Percentiles rank a stretch among this genome's conserved stretches.
phyloP scores from a whole-genome alignment of 2,329 filamentous ascomycete species.

The Neofusicoccum sp. region DNA sequence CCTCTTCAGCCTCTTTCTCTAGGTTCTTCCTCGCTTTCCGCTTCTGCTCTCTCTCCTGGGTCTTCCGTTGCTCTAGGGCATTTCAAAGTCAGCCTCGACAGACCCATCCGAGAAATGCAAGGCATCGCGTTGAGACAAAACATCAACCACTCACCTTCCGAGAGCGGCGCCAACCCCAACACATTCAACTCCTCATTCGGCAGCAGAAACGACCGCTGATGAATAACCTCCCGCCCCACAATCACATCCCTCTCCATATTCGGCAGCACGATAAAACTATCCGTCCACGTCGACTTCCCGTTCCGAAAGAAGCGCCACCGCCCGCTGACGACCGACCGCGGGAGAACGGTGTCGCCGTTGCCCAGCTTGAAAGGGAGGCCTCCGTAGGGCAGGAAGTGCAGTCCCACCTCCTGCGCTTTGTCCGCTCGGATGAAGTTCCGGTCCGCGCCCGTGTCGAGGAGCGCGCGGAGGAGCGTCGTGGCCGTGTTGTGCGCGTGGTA shows the following conservation, averaged over 20 bases:
- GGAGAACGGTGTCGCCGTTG: too few species aligned
- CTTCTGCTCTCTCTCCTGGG: too few species aligned
- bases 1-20: too few species aligned
- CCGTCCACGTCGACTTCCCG: background rate
- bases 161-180: background rate
- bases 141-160: background rate
- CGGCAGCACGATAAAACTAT: background rate
- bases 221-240: background rate
- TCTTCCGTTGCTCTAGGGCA: too few species aligned
- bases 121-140: background rate
- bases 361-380: too few species aligned
- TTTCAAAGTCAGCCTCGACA: too few species aligned
- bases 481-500: background rate
- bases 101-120: too few species aligned
- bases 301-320: background rate
- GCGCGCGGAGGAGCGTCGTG: conserved; percentile 31
- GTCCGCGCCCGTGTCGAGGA: conserved; percentile 22
- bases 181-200: background rate
- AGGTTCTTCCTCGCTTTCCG: too few species aligned
- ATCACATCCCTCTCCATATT: background rate
- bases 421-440: background rate
- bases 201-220: background rate
- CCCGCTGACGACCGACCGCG: too few species aligned
- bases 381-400: too few species aligned
- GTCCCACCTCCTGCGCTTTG: background rate